Percentiles rank a stretch among this genome's conserved stretches.
These are phyloP conservation scores for Actinomortierella ambigua DNA, from an alignment of 371 early-diverging fungal species.

Conservation along the genomic window DNA sequence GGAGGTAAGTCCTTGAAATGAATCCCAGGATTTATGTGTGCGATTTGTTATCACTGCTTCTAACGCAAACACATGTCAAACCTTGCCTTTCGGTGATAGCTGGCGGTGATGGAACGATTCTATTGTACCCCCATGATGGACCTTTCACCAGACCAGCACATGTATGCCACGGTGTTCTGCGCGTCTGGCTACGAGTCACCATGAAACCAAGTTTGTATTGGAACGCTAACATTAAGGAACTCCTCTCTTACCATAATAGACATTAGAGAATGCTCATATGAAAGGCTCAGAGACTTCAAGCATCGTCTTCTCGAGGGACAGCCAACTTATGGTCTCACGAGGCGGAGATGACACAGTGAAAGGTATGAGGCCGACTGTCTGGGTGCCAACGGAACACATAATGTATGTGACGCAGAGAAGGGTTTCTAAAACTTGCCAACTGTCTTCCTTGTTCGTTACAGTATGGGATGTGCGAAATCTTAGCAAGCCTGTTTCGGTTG, in stretches of 20 bases:
- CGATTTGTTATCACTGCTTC: background rate
- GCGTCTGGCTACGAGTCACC: no score
- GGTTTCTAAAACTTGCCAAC: background rate
- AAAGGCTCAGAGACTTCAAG: conserved; percentile 72
- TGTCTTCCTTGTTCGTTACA: conserved; percentile 19
- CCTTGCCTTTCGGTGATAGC: conserved; percentile 4
- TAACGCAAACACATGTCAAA: background rate
- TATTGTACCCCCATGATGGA: conserved; percentile 29
- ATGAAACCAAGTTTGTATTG: no score
- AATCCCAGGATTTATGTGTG: no score
- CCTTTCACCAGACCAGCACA: conserved; percentile 29
- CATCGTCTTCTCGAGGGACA: conserved; percentile 70
- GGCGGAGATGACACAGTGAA: conserved; percentile 90
- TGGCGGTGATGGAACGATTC: conserved; percentile 30
- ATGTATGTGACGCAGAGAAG: background rate
- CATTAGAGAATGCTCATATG: conserved; percentile 74
- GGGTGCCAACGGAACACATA: background rate
- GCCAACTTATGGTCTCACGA: conserved; percentile 70
- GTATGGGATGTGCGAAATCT: conserved; percentile 91
- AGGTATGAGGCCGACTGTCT: conserved; percentile 45
- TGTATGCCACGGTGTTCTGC: conserved; percentile 20
- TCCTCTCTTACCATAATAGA: conserved; percentile 24
- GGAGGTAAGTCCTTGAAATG: conserved; percentile 49
- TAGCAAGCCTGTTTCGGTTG: conserved; percentile 65
- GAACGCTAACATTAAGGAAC: no score